Evolutionary conservation across 2,329 filamentous ascomycete genomes (phyloP).

Genomic region (Paracorniculantispora psalliotae): DNA sequence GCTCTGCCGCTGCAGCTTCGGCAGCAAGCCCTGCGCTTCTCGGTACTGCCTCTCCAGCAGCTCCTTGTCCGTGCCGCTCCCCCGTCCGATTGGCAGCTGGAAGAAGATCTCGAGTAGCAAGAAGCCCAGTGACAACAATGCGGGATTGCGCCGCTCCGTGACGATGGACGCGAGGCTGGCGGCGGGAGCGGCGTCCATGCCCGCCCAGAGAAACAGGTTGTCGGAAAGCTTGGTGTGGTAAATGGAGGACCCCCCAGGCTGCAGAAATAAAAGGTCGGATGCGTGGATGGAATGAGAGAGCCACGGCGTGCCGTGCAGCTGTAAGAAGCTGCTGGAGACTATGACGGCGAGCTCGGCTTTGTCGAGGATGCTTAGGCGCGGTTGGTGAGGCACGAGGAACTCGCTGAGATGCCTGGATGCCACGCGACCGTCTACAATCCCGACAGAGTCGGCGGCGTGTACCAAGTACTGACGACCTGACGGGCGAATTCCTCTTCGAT

Average conservation of each 20-base stretch:
- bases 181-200: not conserved
- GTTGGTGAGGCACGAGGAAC: no score
- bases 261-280: not conserved
- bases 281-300: not conserved
- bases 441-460: not conserved
- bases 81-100: not conserved
- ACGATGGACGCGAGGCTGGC: not conserved
- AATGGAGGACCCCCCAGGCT: no score
- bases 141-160: not conserved
- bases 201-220: not conserved
- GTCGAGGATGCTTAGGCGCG: no score
- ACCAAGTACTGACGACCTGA: not conserved
- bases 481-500: no score
- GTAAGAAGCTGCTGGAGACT: conserved; percentile 1
- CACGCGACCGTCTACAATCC: no score
- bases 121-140: not conserved
- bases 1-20: not conserved
- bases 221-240: no score
- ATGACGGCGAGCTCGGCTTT: conserved; percentile 3
- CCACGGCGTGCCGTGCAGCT: not conserved
- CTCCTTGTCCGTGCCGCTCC: not conserved
- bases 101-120: not conserved
- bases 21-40: not conserved
- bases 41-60: not conserved
- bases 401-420: no score